Base-by-base conservation (phyloP, 2,329 filamentous ascomycete genomes). In the Fusarium graminum region DNA sequence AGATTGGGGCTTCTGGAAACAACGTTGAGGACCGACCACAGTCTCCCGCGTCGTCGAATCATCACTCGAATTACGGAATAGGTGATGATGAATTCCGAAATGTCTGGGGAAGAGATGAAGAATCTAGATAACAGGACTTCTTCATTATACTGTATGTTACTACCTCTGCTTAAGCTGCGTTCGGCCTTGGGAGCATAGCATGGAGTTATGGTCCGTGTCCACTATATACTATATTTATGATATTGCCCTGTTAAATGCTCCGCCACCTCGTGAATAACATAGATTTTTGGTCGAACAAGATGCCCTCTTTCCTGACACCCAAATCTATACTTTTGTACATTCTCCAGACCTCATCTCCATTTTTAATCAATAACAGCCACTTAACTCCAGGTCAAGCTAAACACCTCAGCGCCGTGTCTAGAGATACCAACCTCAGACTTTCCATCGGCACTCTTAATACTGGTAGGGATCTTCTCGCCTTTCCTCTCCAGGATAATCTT, bases 391-490 rank as follows among this genome's bases (percentile, higher is more conserved):
- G 59, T 72, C 65, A 83, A 56, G 51, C 76, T 82, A 41, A 82
- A 82, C 11, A 83, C 77, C 39, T 77, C 72, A 2, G 76, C 68
- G 4, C 78, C 81, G 12, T 77, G 76, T 50, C 77, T 77, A 39
- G 81, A 83, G 38, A 80, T 76, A 11, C 81, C 81, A 29, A 84
- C 78, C 71, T 83, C 81, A 9, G 79, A 72, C 17, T 63, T 73
- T 19, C 79, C 78, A 44, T 81, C 77, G 12, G 68, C 74, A 46
- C 73, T 80, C 62, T 71, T 75, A 26, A 82, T 74, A 55, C 79
- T 82, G 9, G 68, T 52, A 4, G 76, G 71, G 41, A 84, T 80
- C 61, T 68, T 79, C 49, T 79, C 78, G 7, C 78, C 77, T 71
- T 77, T 78, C 50, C 78, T 77, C 70, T 82, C 80, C 38, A 81